A percentile compares a stretch with the other conserved stretches of the same genome.
phyloP scores from a whole-genome alignment of 257 asterid species.

The Solanum sparsipilum region DNA sequence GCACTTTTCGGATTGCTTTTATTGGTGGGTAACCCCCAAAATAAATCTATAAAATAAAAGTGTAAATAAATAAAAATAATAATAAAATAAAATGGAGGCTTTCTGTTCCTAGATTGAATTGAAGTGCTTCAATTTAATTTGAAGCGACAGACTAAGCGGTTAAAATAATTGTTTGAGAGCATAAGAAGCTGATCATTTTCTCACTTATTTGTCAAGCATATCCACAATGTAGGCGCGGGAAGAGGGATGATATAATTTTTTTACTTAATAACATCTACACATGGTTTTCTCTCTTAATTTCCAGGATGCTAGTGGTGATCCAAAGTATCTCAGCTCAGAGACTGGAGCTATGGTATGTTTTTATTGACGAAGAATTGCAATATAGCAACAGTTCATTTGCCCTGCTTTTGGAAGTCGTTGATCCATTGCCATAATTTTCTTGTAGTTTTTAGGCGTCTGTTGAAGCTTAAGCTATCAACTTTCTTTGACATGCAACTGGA shows the following conservation, averaged over 20 bases:
- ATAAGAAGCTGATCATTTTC: neutral
- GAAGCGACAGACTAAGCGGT: neutral
- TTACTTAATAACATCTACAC: neutral
- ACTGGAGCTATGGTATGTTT: neutral
- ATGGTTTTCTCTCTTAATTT: neutral
- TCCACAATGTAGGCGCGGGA: neutral
- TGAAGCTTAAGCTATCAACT: neutral
- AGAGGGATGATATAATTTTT: neutral
- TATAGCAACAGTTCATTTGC: neutral
- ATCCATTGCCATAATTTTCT: neutral
- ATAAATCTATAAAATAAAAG: too few relatives aligned
- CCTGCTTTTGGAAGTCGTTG: neutral
- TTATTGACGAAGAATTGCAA: neutral
- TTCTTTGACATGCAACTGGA: neutral
- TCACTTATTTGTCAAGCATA: neutral
- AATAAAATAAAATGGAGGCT: neutral
- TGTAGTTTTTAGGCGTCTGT: neutral
- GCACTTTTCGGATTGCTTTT: neutral
- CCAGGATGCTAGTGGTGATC: neutral
- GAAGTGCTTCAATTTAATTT: neutral
- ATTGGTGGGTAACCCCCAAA: neutral
- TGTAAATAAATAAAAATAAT: neutral
- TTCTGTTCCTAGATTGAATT: neutral
- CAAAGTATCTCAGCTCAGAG: neutral
- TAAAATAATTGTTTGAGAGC: neutral